Conservation (phyloP, 2,329 filamentous ascomycete genomes). For the Erysiphe pulchra region DNA sequence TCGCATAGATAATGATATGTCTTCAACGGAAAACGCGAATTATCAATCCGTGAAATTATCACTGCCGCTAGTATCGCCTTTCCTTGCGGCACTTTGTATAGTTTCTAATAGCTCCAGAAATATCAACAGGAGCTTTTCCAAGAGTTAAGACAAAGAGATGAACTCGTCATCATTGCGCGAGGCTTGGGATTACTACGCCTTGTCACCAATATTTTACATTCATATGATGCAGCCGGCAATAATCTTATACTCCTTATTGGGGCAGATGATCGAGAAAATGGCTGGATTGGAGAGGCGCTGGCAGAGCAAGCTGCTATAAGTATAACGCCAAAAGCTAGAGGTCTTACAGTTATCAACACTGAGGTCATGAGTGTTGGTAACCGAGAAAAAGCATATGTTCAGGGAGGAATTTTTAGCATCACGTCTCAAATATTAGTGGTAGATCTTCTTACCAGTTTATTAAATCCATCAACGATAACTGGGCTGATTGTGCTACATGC, state of each 20-base stretch:
- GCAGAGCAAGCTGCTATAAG: slow-evolving; percentile 89
- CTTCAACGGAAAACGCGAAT: slow-evolving; percentile 16
- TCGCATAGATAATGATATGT: slow-evolving; percentile 6
- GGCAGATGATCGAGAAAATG: slow-evolving; percentile 79
- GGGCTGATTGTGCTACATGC: slow-evolving; percentile 74
- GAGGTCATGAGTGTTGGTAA: slow-evolving; percentile 70
- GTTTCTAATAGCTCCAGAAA: slow-evolving; percentile 22
- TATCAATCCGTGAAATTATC: slow-evolving; percentile 57
- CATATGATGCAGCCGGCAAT: slow-evolving; percentile 86
- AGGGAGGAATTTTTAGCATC: slow-evolving; percentile 82
- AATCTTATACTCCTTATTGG: slow-evolving; percentile 77
- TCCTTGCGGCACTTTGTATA: not conserved
- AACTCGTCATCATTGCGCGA: slow-evolving; percentile 72
- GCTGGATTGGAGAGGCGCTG: slow-evolving; percentile 86
- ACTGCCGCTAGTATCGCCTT: slow-evolving; percentile 33
- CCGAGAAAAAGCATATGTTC: slow-evolving; percentile 73
- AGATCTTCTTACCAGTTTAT: slow-evolving; percentile 61
- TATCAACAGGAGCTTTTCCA: slow-evolving; percentile 93
- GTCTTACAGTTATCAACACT: slow-evolving; percentile 79
- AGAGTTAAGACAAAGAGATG: slow-evolving; percentile 72
- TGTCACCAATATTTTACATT: slow-evolving; percentile 86
- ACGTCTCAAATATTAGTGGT: slow-evolving; percentile 90
- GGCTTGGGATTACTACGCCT: slow-evolving; percentile 80
- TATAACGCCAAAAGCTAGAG: slow-evolving; percentile 54
- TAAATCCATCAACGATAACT: slow-evolving; percentile 65